phyloP scores from a whole-genome alignment of 1,284 basidiomycete genomes.

The Heterobasidion parviporum region DNA sequence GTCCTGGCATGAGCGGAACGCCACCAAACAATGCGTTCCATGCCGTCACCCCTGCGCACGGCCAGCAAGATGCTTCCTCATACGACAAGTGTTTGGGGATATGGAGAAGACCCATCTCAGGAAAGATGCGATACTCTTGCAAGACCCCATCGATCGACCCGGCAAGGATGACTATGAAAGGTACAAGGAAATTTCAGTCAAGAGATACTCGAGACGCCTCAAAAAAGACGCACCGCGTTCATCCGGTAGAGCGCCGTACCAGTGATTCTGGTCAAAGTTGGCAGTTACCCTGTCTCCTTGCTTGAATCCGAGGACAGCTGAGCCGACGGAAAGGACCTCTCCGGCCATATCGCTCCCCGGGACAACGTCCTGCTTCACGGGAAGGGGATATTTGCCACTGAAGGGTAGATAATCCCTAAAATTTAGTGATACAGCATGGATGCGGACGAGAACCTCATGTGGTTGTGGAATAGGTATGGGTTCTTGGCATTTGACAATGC shows the following conservation, averaged over 20 bases:
- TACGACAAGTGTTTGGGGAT: constrained; percentile 38
- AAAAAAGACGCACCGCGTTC: neutral
- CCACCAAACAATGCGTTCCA: constrained; percentile 8
- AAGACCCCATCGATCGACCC: constrained; percentile 8
- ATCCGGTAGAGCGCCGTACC: neutral
- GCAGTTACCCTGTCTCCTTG: neutral
- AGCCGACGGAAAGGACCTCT: constrained; percentile 1
- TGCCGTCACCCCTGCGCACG: constrained; percentile 12
- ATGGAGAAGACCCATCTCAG: constrained; percentile 16
- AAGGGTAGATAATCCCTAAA: constrained; percentile 1
- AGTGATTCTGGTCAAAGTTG: neutral
- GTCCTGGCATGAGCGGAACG: constrained; percentile 2
- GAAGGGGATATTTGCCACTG: neutral
- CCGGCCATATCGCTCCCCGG: neutral
- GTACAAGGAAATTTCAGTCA: neutral
- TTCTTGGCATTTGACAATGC: neutral
- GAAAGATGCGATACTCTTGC: constrained; percentile 41
- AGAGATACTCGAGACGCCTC: neutral
- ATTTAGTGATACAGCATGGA: constrained; percentile 4
- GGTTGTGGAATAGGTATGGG: neutral
- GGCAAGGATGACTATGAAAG: constrained; percentile 1
- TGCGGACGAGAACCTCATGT: constrained; percentile 2
- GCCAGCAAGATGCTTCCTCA: constrained; percentile 42
- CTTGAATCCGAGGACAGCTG: neutral
- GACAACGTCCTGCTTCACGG: constrained; percentile 1